These are phyloP conservation scores for Flaveria bidentis DNA, from an alignment of 129 eudicot genomes.

Conservation along the genomic window DNA sequence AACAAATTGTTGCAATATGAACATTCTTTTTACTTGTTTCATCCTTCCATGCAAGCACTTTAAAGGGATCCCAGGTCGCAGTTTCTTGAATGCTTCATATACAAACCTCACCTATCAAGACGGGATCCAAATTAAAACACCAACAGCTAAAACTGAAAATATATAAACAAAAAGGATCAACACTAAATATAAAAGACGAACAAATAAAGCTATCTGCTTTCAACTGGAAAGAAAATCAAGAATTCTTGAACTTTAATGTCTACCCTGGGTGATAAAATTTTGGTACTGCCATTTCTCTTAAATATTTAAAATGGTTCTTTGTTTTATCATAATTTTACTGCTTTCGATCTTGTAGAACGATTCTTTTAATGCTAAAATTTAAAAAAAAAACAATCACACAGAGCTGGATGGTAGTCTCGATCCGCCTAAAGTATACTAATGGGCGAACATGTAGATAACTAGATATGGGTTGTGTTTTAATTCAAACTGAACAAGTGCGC, in stretches of 20 bases:
- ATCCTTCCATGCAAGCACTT: slow-evolving; percentile 92
- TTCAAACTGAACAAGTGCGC: background rate
- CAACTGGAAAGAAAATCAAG: background rate
- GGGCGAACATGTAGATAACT: too few relatives aligned
- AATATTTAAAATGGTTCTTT: background rate
- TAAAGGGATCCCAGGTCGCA: slow-evolving; percentile 93
- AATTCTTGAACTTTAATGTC: background rate
- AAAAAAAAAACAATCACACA: background rate
- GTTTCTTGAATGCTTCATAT: slow-evolving; percentile 77
- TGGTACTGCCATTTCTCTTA: background rate
- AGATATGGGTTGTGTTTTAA: background rate
- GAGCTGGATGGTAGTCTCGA: too few relatives aligned
- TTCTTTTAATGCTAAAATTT: background rate
- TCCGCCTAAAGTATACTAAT: too few relatives aligned
- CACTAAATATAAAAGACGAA: background rate
- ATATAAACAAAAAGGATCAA: background rate
- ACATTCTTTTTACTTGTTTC: slow-evolving; percentile 74
- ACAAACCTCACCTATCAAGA: slow-evolving; percentile 68
- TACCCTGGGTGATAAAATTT: background rate
- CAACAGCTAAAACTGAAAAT: background rate
- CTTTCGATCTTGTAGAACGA: background rate
- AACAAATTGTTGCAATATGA: slow-evolving; percentile 68
- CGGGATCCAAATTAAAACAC: background rate
- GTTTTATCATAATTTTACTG: background rate
- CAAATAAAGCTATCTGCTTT: background rate